These are phyloP conservation scores for Aspergillus heteromorphus DNA, from an alignment of 495 filamentous ascomycete genomes.

Conservation along the genomic window DNA sequence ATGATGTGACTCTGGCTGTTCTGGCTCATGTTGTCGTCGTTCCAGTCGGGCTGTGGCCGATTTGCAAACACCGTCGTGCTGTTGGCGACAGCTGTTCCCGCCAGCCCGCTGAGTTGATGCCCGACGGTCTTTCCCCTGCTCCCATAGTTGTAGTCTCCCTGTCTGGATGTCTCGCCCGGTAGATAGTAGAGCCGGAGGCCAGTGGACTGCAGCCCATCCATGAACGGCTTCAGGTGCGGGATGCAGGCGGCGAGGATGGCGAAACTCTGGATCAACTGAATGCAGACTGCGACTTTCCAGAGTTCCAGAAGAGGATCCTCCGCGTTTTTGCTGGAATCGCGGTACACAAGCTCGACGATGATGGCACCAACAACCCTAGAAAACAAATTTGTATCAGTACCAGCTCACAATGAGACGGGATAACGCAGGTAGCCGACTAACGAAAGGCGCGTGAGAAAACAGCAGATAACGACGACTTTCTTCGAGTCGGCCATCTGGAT, in stretches of 20 bases:
- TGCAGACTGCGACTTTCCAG: constrained; percentile 14
- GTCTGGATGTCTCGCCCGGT: background rate
- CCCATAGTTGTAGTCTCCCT: constrained; percentile 17
- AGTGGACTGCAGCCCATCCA: constrained; percentile 37
- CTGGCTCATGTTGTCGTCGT: constrained; percentile 17
- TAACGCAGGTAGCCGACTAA: background rate
- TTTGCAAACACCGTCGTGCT: constrained; percentile 8
- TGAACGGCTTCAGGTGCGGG: constrained; percentile 42
- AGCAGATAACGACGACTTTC: constrained; percentile 13
- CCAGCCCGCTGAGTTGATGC: constrained; percentile 15
- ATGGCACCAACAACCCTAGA: constrained; percentile 13
- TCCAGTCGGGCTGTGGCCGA: constrained; percentile 13
- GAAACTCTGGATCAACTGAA: constrained; percentile 14
- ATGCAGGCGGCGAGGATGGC: constrained; percentile 37
- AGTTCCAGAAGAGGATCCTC: constrained; percentile 14
- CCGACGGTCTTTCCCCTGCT: constrained; percentile 12
- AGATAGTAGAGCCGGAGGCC: constrained; percentile 27
- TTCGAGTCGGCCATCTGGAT: constrained; percentile 15
- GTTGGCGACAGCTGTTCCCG: constrained; percentile 5
- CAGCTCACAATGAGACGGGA: background rate
- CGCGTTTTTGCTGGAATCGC: background rate
- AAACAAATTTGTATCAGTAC: background rate
- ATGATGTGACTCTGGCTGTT: constrained; percentile 27
- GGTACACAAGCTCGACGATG: constrained; percentile 13
- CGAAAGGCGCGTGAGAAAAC: constrained; percentile 15